Conservation (phyloP, 768 basidiomycete genomes). For the Boletus barrowsii region DNA sequence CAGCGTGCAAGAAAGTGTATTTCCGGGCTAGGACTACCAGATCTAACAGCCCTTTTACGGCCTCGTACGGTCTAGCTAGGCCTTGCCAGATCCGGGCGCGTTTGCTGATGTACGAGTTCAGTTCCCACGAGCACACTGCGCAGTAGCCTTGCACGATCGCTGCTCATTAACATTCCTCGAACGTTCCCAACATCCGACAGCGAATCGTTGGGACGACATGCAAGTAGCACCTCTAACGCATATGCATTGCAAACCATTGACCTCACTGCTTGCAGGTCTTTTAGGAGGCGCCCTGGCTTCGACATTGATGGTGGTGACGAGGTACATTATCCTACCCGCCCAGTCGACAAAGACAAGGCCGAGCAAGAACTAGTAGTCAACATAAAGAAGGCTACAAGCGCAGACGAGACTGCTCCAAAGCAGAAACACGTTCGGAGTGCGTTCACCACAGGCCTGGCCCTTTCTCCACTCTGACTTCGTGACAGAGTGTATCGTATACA, state of each 20-base stretch:
- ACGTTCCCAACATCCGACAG: slow-evolving; percentile 1
- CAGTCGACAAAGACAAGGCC: slow-evolving; percentile 98
- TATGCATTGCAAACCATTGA: slow-evolving; percentile 7
- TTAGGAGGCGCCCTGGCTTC: slow-evolving; percentile 41
- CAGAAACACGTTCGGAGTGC: slow-evolving; percentile 99
- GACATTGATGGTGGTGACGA: slow-evolving; percentile 72
- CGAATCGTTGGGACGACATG: slow-evolving; percentile 18
- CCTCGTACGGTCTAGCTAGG: too few relatives aligned
- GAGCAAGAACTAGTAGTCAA: slow-evolving; percentile 91
- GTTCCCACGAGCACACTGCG: slow-evolving; percentile 19
- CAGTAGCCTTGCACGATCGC: not conserved
- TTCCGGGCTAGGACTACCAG: too few relatives aligned
- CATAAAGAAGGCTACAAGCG: slow-evolving; percentile 96
- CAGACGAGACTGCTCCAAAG: slow-evolving; percentile 95
- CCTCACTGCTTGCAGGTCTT: slow-evolving; percentile 26
- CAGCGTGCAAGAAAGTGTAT: too few relatives aligned
- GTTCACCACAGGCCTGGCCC: slow-evolving; percentile 30
- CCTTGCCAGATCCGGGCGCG: too few relatives aligned
- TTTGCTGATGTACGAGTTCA: not conserved
- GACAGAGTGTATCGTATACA: slow-evolving; percentile 95
- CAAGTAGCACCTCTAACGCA: slow-evolving; percentile 17
- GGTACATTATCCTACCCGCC: slow-evolving; percentile 91
- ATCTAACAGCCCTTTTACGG: too few relatives aligned
- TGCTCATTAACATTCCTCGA: too few relatives aligned
- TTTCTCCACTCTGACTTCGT: slow-evolving; percentile 12